Percentiles rank a stretch among this genome's conserved stretches.
Conservation (phyloP, 2,329 filamentous ascomycete species). For the Curvularia sp. region DNA sequence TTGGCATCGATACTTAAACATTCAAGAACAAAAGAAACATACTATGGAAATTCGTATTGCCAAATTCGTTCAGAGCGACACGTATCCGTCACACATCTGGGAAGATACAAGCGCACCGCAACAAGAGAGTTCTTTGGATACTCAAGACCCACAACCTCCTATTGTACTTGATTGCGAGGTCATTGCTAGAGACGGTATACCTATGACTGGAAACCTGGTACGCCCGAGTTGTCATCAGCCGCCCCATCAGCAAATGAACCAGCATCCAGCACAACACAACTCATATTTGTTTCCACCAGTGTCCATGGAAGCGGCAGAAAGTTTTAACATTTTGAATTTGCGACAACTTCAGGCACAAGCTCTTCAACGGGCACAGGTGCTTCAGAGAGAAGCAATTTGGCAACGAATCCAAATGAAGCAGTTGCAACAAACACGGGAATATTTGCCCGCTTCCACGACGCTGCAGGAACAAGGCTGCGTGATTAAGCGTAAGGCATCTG, state of each 20-base stretch:
- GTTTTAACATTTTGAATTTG: too few relatives aligned
- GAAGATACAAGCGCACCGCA: conserved; percentile 7
- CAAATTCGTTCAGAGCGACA: conserved; percentile 35
- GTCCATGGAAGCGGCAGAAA: background rate
- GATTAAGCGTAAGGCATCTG: too few relatives aligned
- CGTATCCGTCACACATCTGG: conserved; percentile 31
- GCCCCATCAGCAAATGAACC: background rate
- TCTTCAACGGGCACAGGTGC: too few relatives aligned
- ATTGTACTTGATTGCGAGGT: conserved; percentile 16
- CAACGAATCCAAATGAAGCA: too few relatives aligned
- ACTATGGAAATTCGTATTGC: conserved; percentile 29
- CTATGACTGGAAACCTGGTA: conserved; percentile 17
- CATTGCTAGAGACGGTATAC: conserved; percentile 24
- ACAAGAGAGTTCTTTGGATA: background rate
- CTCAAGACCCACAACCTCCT: conserved; percentile 8
- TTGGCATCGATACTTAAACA: conserved; percentile 39
- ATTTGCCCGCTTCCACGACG: too few relatives aligned
- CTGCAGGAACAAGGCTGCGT: too few relatives aligned
- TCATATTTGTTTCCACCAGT: background rate
- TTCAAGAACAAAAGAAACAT: conserved; percentile 32
- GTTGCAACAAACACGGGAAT: too few relatives aligned
- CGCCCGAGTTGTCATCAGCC: background rate
- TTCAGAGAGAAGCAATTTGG: too few relatives aligned
- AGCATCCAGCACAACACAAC: background rate
- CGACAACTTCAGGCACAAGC: background rate